phyloP scores from a whole-genome alignment of 371 early-diverging fungal genomes.

The Encephalitozoon intestinalis region DNA sequence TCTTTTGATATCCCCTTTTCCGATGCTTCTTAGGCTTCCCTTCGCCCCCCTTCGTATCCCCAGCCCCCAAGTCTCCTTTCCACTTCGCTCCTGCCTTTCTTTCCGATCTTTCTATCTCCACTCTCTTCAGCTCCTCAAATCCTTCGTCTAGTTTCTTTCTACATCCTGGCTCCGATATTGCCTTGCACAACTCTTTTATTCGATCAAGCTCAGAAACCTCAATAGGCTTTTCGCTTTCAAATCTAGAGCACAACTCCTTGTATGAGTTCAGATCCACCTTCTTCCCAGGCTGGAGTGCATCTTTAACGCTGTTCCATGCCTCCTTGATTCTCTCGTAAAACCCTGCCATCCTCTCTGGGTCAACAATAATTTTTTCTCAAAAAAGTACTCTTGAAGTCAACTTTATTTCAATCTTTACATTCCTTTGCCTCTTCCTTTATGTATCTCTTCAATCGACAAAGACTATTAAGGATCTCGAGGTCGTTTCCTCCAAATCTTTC shows the following conservation, averaged over 20 bases:
- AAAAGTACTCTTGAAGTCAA: background rate
- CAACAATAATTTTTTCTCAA: constrained; percentile 7
- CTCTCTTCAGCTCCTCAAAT: constrained; percentile 6
- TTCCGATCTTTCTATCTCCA: background rate
- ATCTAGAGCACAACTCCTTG: background rate
- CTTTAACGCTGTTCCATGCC: background rate
- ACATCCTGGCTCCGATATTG: constrained; percentile 3
- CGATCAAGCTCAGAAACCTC: background rate
- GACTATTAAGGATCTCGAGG: background rate
- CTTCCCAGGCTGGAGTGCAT: background rate
- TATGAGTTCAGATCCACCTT: background rate
- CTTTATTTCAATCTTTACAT: background rate
- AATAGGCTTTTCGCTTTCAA: background rate
- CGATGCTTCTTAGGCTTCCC: background rate
- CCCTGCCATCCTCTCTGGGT: background rate
- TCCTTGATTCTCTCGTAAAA: constrained; percentile 2
- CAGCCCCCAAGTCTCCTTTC: background rate
- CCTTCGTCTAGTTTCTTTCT: background rate
- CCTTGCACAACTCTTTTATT: background rate
- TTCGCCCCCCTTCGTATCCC: background rate
- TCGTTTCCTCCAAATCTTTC: background rate
- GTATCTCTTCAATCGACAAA: background rate
- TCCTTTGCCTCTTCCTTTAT: background rate
- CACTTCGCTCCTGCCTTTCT: background rate
- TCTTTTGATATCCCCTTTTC: background rate